phyloP scores from a whole-genome alignment of 2,329 filamentous ascomycete species.

The Penicillium italicum region DNA sequence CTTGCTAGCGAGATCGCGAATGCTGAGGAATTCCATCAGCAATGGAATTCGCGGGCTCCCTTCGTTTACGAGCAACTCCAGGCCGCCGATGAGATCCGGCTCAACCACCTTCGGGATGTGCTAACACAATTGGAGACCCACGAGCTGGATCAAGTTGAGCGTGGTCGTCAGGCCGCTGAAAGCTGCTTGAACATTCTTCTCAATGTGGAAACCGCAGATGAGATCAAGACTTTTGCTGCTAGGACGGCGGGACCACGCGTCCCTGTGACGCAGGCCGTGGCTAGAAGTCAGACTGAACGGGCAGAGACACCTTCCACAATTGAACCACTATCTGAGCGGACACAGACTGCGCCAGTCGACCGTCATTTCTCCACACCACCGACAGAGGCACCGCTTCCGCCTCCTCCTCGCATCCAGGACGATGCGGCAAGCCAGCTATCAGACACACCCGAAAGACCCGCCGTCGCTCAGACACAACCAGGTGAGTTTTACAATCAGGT shows the following conservation, averaged over 20 bases:
- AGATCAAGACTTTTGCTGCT: conserved; percentile 60
- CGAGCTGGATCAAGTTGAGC: conserved; percentile 81
- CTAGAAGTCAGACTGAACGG: conserved; percentile 19
- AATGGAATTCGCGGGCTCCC: conserved; percentile 93
- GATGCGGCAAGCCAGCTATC: conserved; percentile 56
- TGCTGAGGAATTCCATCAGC: conserved; percentile 71
- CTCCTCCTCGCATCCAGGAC: conserved; percentile 45
- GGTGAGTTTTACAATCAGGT: conserved; percentile 28
- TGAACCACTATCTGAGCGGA: conserved; percentile 12
- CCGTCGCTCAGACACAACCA: conserved; percentile 31
- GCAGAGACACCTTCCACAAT: conserved; percentile 10
- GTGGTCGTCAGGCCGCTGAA: conserved; percentile 69
- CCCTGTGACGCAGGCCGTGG: conserved; percentile 9
- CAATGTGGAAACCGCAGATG: conserved; percentile 79
- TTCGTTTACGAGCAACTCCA: conserved; percentile 94
- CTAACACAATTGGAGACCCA: conserved; percentile 92
- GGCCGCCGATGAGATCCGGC: conserved; percentile 78
- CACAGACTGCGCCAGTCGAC: conserved; percentile 22
- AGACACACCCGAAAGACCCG: conserved; percentile 40
- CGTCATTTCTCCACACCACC: not conserved
- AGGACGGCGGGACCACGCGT: conserved; percentile 23
- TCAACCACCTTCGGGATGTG: conserved; percentile 85
- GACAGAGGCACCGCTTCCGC: conserved; percentile 32
- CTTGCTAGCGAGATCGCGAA: conserved; percentile 69
- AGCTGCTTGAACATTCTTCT: conserved; percentile 76